Conservation (phyloP, 2,329 filamentous ascomycete genomes). For the Diplodia sapinea region DNA sequence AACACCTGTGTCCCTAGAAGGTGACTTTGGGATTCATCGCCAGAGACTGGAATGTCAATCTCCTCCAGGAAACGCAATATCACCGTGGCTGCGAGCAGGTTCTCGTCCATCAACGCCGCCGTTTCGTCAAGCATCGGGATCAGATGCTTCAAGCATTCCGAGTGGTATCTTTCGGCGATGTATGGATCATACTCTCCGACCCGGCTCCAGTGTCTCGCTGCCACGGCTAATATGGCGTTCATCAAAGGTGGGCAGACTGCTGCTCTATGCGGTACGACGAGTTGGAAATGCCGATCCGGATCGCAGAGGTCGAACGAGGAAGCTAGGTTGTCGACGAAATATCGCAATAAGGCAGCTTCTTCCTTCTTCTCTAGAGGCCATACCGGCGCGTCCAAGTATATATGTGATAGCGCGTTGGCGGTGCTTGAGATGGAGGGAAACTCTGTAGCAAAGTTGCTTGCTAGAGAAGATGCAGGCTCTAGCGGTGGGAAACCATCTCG, state of each 20-base stretch:
- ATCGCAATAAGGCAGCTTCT: conserved; percentile 42
- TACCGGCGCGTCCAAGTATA: conserved; percentile 39
- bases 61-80: conserved; percentile 51
- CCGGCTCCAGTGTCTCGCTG: conserved; percentile 51
- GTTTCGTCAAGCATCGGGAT: conserved; percentile 50
- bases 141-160: conserved; percentile 50
- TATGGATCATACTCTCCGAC: conserved; percentile 49
- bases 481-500: conserved; percentile 31
- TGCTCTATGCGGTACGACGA: conserved; percentile 60
- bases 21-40: conserved; percentile 47
- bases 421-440: conserved; percentile 30
- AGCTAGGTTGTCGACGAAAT: conserved; percentile 42
- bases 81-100: conserved; percentile 50
- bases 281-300: conserved; percentile 57
- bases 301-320: conserved; percentile 44
- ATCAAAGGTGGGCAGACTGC: conserved; percentile 56
- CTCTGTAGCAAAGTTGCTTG: conserved; percentile 30
- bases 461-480: conserved; percentile 34
- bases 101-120: conserved; percentile 49
- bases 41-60: conserved; percentile 48
- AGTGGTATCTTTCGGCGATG: conserved; percentile 51
- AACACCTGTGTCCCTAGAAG: conserved; percentile 46
- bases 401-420: conserved; percentile 35
- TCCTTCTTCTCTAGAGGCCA: conserved; percentile 41
- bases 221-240: conserved; percentile 52